phyloP scores from a whole-genome alignment of 2,329 filamentous ascomycete genomes.

The Aspergillus hiratsukae region DNA sequence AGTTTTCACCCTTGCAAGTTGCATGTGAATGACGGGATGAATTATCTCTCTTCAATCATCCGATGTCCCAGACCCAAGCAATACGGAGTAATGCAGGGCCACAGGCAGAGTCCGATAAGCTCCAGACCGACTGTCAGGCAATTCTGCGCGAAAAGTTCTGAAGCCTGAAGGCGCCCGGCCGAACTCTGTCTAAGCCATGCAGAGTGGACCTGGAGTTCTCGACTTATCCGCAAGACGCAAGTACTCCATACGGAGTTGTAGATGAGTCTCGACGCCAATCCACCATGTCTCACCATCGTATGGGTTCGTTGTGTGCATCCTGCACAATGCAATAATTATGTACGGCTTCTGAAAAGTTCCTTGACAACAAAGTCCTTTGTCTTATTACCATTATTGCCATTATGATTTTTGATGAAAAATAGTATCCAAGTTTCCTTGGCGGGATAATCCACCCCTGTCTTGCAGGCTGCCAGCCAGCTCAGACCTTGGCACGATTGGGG shows the following conservation, averaged over 20 bases:
- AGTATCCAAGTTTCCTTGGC: background rate
- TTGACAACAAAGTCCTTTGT: background rate
- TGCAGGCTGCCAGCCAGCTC: background rate
- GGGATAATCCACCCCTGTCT: background rate
- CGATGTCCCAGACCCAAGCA: background rate
- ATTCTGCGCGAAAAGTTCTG: background rate
- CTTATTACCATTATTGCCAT: background rate
- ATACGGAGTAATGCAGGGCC: too few relatives aligned
- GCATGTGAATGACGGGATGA: background rate
- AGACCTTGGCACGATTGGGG: background rate
- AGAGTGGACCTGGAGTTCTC: background rate
- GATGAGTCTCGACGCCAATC: background rate
- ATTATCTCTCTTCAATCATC: background rate
- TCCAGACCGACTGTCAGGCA: background rate
- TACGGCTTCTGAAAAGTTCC: background rate
- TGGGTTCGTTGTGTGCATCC: background rate
- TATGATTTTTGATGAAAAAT: background rate
- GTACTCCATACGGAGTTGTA: background rate
- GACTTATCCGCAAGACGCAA: background rate
- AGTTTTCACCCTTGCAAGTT: background rate
- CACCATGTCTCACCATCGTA: background rate
- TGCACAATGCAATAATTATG: background rate
- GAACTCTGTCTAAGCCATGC: background rate
- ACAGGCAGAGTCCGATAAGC: too few relatives aligned
- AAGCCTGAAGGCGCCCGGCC: background rate